These are phyloP conservation scores for Cryphonectria radicalis DNA, from an alignment of 2,329 filamentous ascomycete species.

Conservation along the genomic window DNA sequence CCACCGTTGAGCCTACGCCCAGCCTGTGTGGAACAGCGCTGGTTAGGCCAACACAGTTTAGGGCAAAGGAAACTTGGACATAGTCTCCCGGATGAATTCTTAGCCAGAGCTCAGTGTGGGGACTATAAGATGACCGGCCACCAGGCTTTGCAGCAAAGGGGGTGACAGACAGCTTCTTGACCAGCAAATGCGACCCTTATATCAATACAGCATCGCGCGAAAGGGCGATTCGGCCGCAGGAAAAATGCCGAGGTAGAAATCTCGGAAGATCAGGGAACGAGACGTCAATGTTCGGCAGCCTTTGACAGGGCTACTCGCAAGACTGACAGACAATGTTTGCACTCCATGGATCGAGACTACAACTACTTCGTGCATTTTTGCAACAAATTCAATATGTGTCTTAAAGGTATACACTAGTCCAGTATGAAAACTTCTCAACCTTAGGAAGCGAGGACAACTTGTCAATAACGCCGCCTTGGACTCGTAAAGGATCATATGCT, in stretches of 20 bases:
- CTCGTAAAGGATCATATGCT: neutral
- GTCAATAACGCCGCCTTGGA: neutral
- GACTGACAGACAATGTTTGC: neutral
- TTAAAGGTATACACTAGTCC: neutral
- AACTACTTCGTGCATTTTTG: neutral
- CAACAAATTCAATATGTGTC: neutral
- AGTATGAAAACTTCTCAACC: neutral
- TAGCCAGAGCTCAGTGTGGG: conserved; percentile 1
- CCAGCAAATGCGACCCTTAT: neutral
- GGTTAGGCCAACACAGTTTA: neutral
- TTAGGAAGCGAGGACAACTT: neutral
- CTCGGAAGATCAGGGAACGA: neutral
- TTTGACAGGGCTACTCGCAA: neutral
- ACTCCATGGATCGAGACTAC: neutral
- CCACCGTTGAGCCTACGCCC: neutral
- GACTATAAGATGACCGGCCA: neutral
- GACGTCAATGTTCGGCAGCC: neutral
- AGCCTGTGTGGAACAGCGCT: neutral
- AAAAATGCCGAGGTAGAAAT: neutral
- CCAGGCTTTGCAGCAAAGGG: neutral
- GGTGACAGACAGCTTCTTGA: neutral
- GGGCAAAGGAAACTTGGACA: neutral
- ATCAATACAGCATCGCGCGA: neutral
- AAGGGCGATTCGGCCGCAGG: neutral
- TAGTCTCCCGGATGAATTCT: neutral